Base-by-base conservation (phyloP, 2,329 filamentous ascomycete genomes). In the Thielaviopsis punctulata region DNA sequence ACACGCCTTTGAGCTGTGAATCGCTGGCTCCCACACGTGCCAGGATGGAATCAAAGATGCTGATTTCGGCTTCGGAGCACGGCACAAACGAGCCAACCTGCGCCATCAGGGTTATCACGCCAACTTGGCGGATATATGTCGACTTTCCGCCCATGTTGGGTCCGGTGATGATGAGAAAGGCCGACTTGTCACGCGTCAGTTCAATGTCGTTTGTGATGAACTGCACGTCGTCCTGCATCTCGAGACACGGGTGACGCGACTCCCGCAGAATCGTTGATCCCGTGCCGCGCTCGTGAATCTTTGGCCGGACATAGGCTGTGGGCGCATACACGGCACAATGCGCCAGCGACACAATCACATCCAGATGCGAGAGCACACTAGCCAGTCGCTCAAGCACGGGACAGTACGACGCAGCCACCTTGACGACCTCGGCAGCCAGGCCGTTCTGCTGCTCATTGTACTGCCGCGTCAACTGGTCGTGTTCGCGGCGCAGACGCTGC, bases 141-240 rank as follows among this genome's bases (percentile, higher is more conserved):
- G 87, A 95, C 69, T 98, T 98, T 60, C 92, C 92, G 59, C 92
- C 93, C 92, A 98, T 98, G 67, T 98, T 98, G 49, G 92, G 92
- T 0, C 92, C 92, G 0, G 90, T 96, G 63, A 96, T 95, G 69
- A 95, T 90, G 39, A 95, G 74, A 67, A 98, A 96, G 2, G 90
- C 88, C 0, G 87, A 94, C 47, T 77, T 73, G 53, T 82, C 81
- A 8, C 88, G 81, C 4, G 78, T 73, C 36, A 98, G 78, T 51
- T 81, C 80, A 21, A 96, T 86, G 60, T 98, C 90, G 64, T 98
- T 98, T 53, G 90, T 95, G 66, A 98, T 98, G 69, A 98, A 98
- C 57, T 90, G 89, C 43, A 98, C 82, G 61, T 98, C 92, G 61
- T 98, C 93, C 67, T 98, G 92, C 78, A 95, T 89, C 65, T 98